Conservation (phyloP, 1,284 basidiomycete genomes). For the Moesziomyces globuligerus region DNA sequence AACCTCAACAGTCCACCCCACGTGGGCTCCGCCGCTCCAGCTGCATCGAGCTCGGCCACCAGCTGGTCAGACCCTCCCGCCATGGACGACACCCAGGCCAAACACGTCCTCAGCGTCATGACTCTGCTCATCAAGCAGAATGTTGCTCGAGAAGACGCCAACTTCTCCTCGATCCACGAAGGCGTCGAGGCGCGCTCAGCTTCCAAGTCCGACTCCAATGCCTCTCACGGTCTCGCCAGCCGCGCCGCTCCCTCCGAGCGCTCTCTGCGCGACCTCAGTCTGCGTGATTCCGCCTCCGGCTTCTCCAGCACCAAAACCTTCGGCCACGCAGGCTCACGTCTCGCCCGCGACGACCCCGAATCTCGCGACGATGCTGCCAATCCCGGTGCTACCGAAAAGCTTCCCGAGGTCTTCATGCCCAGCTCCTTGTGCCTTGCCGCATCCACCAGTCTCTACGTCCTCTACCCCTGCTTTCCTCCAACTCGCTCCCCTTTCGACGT, state of each 20-base stretch:
- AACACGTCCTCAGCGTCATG: slow-evolving; percentile 80
- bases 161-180: slow-evolving; percentile 36
- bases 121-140: slow-evolving; percentile 77
- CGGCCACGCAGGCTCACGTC: slow-evolving; percentile 17
- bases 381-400: slow-evolving; percentile 18
- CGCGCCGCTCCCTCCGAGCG: slow-evolving; percentile 33
- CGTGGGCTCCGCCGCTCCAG: slow-evolving; percentile 13
- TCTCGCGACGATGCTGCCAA: slow-evolving; percentile 19
- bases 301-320: slow-evolving; percentile 34
- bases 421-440: slow-evolving; percentile 50
- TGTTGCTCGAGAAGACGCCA: slow-evolving; percentile 56
- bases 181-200: slow-evolving; percentile 21
- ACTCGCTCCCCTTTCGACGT: slow-evolving; percentile 50
- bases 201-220: slow-evolving; percentile 14
- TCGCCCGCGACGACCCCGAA: slow-evolving; percentile 30
- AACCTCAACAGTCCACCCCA: slow-evolving; percentile 19
- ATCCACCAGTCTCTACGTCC: slow-evolving; percentile 50
- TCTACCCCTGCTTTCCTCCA: slow-evolving; percentile 58
- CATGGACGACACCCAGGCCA: slow-evolving; percentile 85
- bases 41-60: slow-evolving; percentile 36
- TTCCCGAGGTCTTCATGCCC: slow-evolving; percentile 44
- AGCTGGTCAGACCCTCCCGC: slow-evolving; percentile 77
- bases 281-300: slow-evolving; percentile 31
- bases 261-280: slow-evolving; percentile 41
- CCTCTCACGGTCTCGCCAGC: slow-evolving; percentile 14